These are phyloP conservation scores for Suhomyces panamericanus DNA, from an alignment of 1,139 yeast genomes.

Conservation along the genomic window DNA sequence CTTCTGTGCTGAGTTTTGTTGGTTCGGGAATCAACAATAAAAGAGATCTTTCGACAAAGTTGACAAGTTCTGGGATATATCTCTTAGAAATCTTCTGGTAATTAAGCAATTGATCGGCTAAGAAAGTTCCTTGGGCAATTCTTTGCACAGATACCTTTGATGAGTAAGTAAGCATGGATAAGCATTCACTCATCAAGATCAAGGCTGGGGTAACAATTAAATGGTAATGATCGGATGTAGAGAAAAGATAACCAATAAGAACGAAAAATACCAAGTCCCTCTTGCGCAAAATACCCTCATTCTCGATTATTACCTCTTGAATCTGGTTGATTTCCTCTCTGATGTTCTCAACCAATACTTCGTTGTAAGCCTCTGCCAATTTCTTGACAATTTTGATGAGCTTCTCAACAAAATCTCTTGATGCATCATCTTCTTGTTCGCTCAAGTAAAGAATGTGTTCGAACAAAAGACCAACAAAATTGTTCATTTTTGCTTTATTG, in stretches of 20 bases:
- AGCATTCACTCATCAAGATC: constrained; percentile 68
- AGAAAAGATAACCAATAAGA: constrained; percentile 73
- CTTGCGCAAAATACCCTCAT: constrained; percentile 17
- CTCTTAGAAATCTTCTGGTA: constrained; percentile 83
- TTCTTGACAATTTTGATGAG: constrained; percentile 54
- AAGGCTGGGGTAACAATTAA: constrained; percentile 83
- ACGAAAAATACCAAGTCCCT: constrained; percentile 69
- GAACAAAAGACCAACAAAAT: constrained; percentile 63
- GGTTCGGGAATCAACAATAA: constrained; percentile 49
- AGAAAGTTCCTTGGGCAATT: constrained; percentile 50
- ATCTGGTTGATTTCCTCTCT: constrained; percentile 41
- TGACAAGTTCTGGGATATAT: constrained; percentile 73
- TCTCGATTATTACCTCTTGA: constrained; percentile 46
- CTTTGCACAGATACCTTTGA: constrained; percentile 50
- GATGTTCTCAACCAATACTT: constrained; percentile 52
- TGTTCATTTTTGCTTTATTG: constrained; percentile 72
- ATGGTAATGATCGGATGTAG: constrained; percentile 96
- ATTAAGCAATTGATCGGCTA: constrained; percentile 62
- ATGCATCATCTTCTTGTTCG: constrained; percentile 24
- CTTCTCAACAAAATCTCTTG: constrained; percentile 32
- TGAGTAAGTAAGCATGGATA: constrained; percentile 34
- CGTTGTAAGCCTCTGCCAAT: constrained; percentile 66
- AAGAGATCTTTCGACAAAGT: constrained; percentile 57
- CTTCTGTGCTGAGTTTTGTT: constrained; percentile 14
- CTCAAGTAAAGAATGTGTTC: constrained; percentile 59